phyloP scores from a whole-genome alignment of 257 asterid genomes.

The Schizonepeta tenuifolia region DNA sequence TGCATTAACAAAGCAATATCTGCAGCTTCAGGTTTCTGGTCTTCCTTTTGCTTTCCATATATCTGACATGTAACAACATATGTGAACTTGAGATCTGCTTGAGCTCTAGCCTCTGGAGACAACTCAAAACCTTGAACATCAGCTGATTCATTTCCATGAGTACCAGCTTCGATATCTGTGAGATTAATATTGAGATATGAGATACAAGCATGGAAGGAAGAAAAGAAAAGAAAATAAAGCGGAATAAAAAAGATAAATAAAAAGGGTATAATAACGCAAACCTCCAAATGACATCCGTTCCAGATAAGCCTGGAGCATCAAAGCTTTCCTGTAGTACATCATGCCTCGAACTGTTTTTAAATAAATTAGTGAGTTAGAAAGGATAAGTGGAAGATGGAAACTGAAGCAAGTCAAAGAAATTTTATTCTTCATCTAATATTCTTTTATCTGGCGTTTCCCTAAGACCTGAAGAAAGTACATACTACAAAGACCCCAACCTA shows the following conservation, averaged over 20 bases:
- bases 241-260: neutral
- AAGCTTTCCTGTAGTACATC: conserved; percentile 99
- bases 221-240: neutral
- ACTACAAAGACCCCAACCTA: neutral
- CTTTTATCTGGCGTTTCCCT: neutral
- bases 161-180: conserved; percentile 75
- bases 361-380: conserved; percentile 34
- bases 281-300: conserved; percentile 77
- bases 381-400: conserved; percentile 26
- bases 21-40: conserved; percentile 96
- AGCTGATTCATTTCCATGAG: conserved; percentile 46
- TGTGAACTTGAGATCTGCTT: conserved; percentile 92
- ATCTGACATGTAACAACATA: conserved; percentile 98
- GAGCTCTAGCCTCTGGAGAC: conserved; percentile 98
- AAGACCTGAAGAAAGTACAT: neutral
- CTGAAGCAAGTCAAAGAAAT: conserved; percentile 24
- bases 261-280: conserved; percentile 41
- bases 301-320: conserved; percentile 91
- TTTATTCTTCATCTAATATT: neutral
- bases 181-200: conserved; percentile 27
- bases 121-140: conserved; percentile 84
- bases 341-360: conserved; percentile 88
- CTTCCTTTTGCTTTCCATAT: conserved; percentile 97
- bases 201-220: conserved; percentile 25
- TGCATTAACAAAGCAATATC: conserved; percentile 97